A percentile compares a stretch with the other conserved stretches of the same genome.
Evolutionary conservation across 768 basidiomycete genomes (phyloP).

Genomic region (Russula olivacea): DNA sequence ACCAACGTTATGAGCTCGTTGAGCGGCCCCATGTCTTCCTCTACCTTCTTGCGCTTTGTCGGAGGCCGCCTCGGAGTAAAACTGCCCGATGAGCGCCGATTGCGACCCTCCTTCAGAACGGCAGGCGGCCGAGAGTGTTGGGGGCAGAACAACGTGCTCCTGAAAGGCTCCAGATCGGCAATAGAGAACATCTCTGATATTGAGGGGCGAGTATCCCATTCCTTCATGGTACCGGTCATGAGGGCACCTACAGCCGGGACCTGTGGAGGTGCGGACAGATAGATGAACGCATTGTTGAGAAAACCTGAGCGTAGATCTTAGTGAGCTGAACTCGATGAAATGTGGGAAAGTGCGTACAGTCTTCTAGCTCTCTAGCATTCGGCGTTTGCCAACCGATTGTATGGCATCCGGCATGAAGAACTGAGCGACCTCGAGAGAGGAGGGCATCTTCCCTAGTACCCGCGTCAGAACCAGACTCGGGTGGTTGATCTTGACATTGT

Average conservation of each 20-base stretch:
- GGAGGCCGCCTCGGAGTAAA: background rate
- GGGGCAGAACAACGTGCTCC: background rate
- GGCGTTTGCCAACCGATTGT: constrained; percentile 3
- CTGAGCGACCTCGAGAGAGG: constrained; percentile 7
- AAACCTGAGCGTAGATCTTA: background rate
- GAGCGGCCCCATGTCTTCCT: constrained; percentile 15
- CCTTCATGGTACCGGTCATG: background rate
- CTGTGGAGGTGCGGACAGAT: constrained; percentile 6
- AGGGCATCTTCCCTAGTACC: background rate
- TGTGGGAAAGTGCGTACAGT: background rate
- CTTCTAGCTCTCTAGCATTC: background rate
- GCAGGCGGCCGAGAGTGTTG: background rate
- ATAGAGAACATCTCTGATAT: constrained; percentile 7
- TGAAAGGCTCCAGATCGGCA: constrained; percentile 5
- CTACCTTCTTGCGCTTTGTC: constrained; percentile 8
- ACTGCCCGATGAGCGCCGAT: background rate
- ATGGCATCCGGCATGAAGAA: constrained; percentile 10
- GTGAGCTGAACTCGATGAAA: background rate
- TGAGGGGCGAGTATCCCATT: constrained; percentile 10
- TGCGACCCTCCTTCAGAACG: background rate
- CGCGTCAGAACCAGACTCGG: background rate
- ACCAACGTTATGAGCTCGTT: constrained; percentile 19
- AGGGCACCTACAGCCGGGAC: background rate
- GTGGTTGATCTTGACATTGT: background rate
- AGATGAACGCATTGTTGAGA: constrained; percentile 10